Percentiles rank a stretch among this genome's conserved stretches.
Conservation (phyloP, 768 basidiomycete species). For the Hemileccinum rubropunctum region DNA sequence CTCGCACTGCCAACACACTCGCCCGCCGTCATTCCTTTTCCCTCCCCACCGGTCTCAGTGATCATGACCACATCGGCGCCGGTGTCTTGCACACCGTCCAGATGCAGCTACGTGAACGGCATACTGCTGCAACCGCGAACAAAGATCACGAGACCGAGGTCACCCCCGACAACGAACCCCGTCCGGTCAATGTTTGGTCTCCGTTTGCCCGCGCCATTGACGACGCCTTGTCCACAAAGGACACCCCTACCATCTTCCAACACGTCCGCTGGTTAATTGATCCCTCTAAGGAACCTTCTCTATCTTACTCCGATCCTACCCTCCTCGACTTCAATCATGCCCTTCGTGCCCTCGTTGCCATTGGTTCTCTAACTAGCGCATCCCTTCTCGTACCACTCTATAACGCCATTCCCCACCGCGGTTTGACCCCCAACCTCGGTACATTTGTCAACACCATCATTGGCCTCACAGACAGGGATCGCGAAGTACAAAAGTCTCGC, state of each 20-base stretch:
- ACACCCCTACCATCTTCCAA: constrained; percentile 4
- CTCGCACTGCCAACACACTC: constrained; percentile 42
- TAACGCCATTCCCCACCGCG: constrained; percentile 62
- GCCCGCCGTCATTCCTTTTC: constrained; percentile 62
- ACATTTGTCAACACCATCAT: constrained; percentile 65
- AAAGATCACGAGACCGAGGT: constrained; percentile 17
- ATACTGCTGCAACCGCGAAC: constrained; percentile 37
- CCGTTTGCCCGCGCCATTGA: constrained; percentile 19
- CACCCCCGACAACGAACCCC: constrained; percentile 18
- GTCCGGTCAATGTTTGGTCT: constrained; percentile 24
- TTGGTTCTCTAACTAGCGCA: constrained; percentile 48
- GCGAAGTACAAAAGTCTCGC: constrained; percentile 53
- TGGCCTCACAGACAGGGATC: constrained; percentile 64
- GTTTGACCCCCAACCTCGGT: constrained; percentile 55
- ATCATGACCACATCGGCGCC: constrained; percentile 35
- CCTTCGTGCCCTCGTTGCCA: constrained; percentile 43
- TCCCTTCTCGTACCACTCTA: constrained; percentile 62
- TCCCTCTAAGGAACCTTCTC: constrained; percentile 29
- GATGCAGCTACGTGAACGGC: constrained; percentile 58
- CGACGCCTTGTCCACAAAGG: constrained; percentile 16
- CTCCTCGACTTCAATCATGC: constrained; percentile 61
- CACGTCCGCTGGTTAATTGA: constrained; percentile 33
- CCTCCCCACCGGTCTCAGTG: constrained; percentile 40
- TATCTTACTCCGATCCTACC: constrained; percentile 31
- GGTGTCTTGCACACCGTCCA: constrained; percentile 64